phyloP scores from a whole-genome alignment of 805 yeast genomes.

The Ogataea wickerhamii region DNA sequence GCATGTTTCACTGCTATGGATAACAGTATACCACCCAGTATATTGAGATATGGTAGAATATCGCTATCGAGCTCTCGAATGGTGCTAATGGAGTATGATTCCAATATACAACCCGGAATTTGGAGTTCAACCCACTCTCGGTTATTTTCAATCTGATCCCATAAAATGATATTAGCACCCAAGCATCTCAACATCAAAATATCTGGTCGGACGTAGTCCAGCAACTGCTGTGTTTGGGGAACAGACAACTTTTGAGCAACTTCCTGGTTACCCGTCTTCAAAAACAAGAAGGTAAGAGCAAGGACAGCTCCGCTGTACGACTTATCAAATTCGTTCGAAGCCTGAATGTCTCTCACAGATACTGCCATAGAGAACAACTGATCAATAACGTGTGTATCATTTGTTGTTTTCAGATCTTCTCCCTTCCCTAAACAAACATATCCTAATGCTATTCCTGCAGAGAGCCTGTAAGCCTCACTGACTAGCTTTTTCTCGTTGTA shows the following conservation, averaged over 20 bases:
- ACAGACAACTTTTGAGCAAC: conserved; percentile 60
- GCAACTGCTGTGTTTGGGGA: conserved; percentile 55
- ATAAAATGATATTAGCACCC: conserved; percentile 62
- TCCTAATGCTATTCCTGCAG: conserved; percentile 89
- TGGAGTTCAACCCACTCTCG: conserved; percentile 54
- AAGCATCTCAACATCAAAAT: conserved; percentile 61
- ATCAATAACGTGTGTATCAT: conserved; percentile 64
- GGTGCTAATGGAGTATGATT: conserved; percentile 27
- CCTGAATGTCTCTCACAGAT: conserved; percentile 60
- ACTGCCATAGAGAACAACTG: conserved; percentile 54
- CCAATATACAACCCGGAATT: conserved; percentile 46
- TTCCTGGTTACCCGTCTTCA: conserved; percentile 57
- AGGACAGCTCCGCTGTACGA: conserved; percentile 71
- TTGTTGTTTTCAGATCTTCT: conserved; percentile 42
- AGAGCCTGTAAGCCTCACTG: conserved; percentile 77
- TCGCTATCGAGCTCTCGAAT: conserved; percentile 49
- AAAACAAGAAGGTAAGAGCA: conserved; percentile 69
- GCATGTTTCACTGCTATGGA: conserved; percentile 76
- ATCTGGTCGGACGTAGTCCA: conserved; percentile 79
- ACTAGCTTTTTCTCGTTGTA: conserved; percentile 55
- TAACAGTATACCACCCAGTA: conserved; percentile 70
- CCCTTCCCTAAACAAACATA: conserved; percentile 79
- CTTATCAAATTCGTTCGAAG: conserved; percentile 54
- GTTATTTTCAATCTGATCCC: conserved; percentile 57
- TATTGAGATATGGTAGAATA: conserved; percentile 56